Evolutionary conservation across 2,329 filamentous ascomycete species (phyloP).

Genomic region (Rosellinia necatrix): DNA sequence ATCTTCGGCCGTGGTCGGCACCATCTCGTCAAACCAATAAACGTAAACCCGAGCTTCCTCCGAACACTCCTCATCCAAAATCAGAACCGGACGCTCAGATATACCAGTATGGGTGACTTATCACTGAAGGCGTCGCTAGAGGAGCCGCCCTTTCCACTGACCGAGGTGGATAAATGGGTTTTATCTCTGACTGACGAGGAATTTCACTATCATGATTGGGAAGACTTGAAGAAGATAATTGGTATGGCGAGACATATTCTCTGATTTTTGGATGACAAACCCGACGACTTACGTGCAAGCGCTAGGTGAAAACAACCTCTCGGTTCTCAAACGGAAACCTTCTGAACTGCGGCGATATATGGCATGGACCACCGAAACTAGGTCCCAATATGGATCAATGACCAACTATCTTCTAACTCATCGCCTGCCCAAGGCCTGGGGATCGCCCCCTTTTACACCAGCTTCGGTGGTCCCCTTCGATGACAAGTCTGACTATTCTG

Average conservation of each 20-base stretch:
- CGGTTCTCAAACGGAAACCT: slow-evolving; percentile 77
- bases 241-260: slow-evolving; percentile 46
- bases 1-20: too few species aligned
- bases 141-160: slow-evolving; percentile 62
- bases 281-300: slow-evolving; percentile 44
- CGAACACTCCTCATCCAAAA: neutral
- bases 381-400: slow-evolving; percentile 76
- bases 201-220: slow-evolving; percentile 75
- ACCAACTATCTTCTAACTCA: slow-evolving; percentile 77
- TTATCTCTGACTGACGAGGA: slow-evolving; percentile 69
- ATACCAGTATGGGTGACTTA: slow-evolving; percentile 47
- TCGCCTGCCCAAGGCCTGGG: slow-evolving; percentile 71
- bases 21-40: neutral
- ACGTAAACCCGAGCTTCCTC: slow-evolving; percentile 5
- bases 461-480: slow-evolving; percentile 56
- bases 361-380: slow-evolving; percentile 72
- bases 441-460: slow-evolving; percentile 59
- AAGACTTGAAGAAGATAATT: slow-evolving; percentile 70
- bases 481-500: slow-evolving; percentile 63
- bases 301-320: slow-evolving; percentile 61
- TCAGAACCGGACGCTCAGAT: neutral
- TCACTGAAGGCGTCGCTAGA: slow-evolving; percentile 32
- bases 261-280: neutral
- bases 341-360: slow-evolving; percentile 82
- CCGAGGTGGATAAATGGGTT: slow-evolving; percentile 61